Evolutionary conservation across 805 yeast species (phyloP).

Genomic region (Wickerhamiella shivajii): DNA sequence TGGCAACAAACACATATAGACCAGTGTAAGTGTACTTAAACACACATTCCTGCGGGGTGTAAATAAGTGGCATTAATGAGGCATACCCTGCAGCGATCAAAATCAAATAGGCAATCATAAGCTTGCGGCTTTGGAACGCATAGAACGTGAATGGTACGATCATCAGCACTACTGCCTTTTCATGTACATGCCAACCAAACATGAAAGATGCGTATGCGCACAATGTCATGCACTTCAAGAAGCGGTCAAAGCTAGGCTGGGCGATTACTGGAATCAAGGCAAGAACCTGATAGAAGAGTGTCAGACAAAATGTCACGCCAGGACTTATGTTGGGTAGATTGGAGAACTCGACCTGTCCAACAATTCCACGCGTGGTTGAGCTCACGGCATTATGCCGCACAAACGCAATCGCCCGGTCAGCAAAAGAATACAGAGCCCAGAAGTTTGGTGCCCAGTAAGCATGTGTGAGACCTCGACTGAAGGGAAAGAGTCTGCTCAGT

Average conservation of each 20-base stretch:
- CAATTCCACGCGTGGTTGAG: conserved; percentile 68
- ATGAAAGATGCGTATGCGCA: conserved; percentile 86
- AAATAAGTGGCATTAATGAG: conserved; percentile 76
- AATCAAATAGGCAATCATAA: conserved; percentile 56
- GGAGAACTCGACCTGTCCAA: conserved; percentile 75
- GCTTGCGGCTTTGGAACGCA: conserved; percentile 52
- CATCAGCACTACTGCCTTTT: conserved; percentile 83
- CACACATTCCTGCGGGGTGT: conserved; percentile 64
- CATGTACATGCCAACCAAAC: conserved; percentile 99
- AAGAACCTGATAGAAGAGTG: conserved; percentile 71
- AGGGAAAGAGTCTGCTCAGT: conserved; percentile 67
- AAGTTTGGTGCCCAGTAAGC: conserved; percentile 99
- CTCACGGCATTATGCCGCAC: conserved; percentile 21
- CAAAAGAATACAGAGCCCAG: conserved; percentile 86
- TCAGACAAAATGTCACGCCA: conserved; percentile 55
- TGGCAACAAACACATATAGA: conserved; percentile 72
- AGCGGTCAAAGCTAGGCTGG: conserved; percentile 57
- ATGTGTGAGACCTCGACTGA: conserved; percentile 87
- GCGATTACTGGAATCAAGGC: conserved; percentile 54
- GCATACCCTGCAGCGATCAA: conserved; percentile 70
- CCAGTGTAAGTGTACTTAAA: conserved; percentile 64
- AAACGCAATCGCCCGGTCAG: conserved; percentile 48
- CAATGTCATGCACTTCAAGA: conserved; percentile 68
- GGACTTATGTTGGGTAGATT: conserved; percentile 75
- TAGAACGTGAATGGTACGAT: conserved; percentile 78